Conservation (phyloP, 805 yeast species). For the Candida ortonii region DNA sequence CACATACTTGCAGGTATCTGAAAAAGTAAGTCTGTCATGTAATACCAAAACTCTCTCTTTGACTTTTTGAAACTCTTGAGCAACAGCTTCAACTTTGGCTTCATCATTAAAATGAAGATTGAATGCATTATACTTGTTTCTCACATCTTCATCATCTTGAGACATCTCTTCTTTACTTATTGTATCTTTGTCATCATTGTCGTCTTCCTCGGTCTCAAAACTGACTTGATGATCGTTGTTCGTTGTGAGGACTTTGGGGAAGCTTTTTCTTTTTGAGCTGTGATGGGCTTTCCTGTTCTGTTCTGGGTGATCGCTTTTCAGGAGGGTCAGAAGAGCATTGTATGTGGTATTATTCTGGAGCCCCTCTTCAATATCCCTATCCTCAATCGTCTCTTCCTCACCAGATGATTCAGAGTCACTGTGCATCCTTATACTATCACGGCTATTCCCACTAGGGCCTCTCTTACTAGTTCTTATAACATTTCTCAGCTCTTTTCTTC, state of each 20-base stretch:
- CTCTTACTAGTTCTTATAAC: constrained; percentile 56
- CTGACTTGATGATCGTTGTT: no score
- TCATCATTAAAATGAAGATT: constrained; percentile 67
- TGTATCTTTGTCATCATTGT: constrained; percentile 14
- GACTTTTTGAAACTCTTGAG: constrained; percentile 26
- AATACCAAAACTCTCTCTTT: no score
- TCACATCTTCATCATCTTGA: constrained; percentile 33
- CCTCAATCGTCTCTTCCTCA: constrained; percentile 23
- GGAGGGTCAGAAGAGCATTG: constrained; percentile 29
- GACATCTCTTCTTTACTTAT: constrained; percentile 38
- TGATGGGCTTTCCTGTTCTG: constrained; percentile 12
- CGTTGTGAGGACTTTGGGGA: no score
- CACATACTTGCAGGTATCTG: constrained; percentile 32
- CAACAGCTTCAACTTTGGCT: constrained; percentile 35
- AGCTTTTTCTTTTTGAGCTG: constrained; percentile 5
- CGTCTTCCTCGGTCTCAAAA: no score
- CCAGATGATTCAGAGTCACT: constrained; percentile 19
- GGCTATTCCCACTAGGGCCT: constrained; percentile 18
- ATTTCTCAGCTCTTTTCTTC: constrained; percentile 59
- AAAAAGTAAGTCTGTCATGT: no score
- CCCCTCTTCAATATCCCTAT: constrained; percentile 8
- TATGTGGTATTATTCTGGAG: constrained; percentile 20
- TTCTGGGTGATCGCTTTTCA: constrained; percentile 24
- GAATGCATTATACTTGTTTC: constrained; percentile 58
- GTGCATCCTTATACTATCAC: constrained; percentile 27